phyloP scores from a whole-genome alignment of 2,329 filamentous ascomycete species.

The Ophiostoma tasmaniense region DNA sequence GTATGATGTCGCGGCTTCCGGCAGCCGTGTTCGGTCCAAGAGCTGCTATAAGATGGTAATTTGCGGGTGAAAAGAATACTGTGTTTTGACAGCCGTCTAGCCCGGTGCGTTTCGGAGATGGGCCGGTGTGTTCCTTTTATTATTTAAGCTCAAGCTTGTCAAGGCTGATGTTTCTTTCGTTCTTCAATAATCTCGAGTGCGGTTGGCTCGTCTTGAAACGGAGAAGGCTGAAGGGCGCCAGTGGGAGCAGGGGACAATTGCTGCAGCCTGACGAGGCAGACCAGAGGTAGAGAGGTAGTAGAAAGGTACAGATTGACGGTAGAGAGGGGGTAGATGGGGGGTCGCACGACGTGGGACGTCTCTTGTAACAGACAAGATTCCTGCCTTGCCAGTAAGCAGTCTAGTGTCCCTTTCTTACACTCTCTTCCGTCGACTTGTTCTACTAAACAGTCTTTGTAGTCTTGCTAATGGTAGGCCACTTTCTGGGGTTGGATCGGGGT shows the following conservation, averaged over 20 bases:
- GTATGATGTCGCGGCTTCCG: not conserved
- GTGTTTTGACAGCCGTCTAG: not conserved
- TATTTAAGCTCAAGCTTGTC: conserved; percentile 1
- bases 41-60: not conserved
- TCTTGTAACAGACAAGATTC: not conserved
- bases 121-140: not conserved
- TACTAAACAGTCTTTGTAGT: not conserved
- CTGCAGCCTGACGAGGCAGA: conserved; percentile 1
- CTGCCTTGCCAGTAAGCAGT: not conserved
- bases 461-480: not conserved
- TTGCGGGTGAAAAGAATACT: not conserved
- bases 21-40: not conserved
- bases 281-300: not conserved
- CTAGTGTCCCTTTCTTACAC: not conserved
- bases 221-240: not conserved
- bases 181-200: not conserved
- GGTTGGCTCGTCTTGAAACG: not conserved
- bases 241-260: not conserved
- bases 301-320: not conserved
- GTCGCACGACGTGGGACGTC: not conserved
- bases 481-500: not conserved
- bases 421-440: not conserved
- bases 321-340: not conserved
- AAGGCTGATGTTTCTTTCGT: not conserved
- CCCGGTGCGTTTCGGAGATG: not conserved